phyloP scores from a whole-genome alignment of 208 protist genomes.

The Crithidia brevicula region DNA sequence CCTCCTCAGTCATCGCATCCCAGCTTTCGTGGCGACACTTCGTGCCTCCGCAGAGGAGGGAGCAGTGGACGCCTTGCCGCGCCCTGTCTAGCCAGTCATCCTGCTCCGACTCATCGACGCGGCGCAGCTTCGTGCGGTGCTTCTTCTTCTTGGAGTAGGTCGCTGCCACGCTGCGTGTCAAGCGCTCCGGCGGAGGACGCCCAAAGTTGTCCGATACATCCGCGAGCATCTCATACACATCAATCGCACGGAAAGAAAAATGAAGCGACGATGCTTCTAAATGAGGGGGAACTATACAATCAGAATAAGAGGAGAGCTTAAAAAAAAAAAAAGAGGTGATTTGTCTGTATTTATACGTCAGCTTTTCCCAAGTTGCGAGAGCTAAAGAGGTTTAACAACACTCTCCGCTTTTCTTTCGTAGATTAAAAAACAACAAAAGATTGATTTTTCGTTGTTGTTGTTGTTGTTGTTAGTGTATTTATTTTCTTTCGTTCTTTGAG shows the following conservation, averaged over 20 bases:
- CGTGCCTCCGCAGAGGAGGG: conserved; percentile 75
- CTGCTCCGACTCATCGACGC: conserved; percentile 76
- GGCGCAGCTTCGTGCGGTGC: conserved; percentile 39
- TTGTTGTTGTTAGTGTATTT: neutral
- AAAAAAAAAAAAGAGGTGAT: neutral
- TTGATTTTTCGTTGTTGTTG: neutral
- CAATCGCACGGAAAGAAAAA: neutral
- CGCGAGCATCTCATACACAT: conserved; percentile 29
- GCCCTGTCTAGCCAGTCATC: conserved; percentile 75
- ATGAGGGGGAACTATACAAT: conserved; percentile 10
- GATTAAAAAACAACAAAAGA: neutral
- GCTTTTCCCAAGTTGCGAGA: no score
- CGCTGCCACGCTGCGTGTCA: conserved; percentile 8
- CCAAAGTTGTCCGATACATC: conserved; percentile 40
- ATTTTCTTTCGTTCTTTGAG: no score
- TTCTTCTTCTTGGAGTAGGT: conserved; percentile 37
- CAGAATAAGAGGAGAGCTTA: conserved; percentile 1
- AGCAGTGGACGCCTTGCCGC: conserved; percentile 81
- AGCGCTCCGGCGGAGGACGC: conserved; percentile 46
- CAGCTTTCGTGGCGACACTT: conserved; percentile 87
- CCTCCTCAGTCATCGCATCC: conserved; percentile 55
- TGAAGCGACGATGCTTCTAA: neutral
- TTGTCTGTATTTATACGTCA: neutral
- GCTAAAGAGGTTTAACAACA: no score
- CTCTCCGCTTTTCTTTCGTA: no score